These are phyloP conservation scores for Alternaria angustiovoidea DNA, from an alignment of 2,329 filamentous ascomycete species.

Conservation along the genomic window DNA sequence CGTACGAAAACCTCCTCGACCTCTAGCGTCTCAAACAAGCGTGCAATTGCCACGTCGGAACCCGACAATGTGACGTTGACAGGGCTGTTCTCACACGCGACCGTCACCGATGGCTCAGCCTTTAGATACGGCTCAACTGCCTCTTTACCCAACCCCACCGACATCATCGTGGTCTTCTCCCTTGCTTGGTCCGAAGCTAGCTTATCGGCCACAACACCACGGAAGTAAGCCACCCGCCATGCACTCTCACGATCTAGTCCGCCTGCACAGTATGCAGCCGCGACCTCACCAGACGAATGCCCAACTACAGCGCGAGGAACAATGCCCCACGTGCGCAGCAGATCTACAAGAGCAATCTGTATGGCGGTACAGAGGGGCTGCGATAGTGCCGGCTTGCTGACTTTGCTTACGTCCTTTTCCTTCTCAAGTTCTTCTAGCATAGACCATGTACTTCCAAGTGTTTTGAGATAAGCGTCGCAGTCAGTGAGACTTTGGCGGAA, in stretches of 20 bases:
- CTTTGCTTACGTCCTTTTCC: conserved; percentile 11
- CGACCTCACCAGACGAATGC: conserved; percentile 35
- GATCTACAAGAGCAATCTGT: conserved; percentile 11
- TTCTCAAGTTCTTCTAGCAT: conserved; percentile 31
- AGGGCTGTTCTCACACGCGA: conserved; percentile 46
- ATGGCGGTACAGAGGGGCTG: conserved; percentile 11
- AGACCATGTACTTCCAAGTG: conserved; percentile 3
- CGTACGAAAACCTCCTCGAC: conserved; percentile 50
- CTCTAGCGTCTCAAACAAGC: conserved; percentile 34
- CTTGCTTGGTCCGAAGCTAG: conserved; percentile 1
- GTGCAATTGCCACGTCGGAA: conserved; percentile 40
- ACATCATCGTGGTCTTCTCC: conserved; percentile 5
- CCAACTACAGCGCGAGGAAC: conserved; percentile 21
- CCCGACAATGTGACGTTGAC: conserved; percentile 55
- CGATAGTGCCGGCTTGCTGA: conserved; percentile 17
- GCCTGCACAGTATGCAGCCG: conserved; percentile 25
- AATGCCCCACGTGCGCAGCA: conserved; percentile 18
- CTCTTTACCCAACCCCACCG: conserved; percentile 8
- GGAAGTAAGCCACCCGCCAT: conserved; percentile 15
- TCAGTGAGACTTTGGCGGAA: conserved; percentile 10
- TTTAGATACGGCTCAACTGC: conserved; percentile 6
- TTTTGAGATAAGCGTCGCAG: conserved; percentile 2
- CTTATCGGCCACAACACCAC: conserved; percentile 14
- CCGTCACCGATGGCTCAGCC: conserved; percentile 9
- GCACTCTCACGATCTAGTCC: conserved; percentile 4